Evolutionary conservation across 1,284 basidiomycete species (phyloP), one percentile per base, ranked within the genome.

Genomic region (Polyporus tsugae): DNA sequence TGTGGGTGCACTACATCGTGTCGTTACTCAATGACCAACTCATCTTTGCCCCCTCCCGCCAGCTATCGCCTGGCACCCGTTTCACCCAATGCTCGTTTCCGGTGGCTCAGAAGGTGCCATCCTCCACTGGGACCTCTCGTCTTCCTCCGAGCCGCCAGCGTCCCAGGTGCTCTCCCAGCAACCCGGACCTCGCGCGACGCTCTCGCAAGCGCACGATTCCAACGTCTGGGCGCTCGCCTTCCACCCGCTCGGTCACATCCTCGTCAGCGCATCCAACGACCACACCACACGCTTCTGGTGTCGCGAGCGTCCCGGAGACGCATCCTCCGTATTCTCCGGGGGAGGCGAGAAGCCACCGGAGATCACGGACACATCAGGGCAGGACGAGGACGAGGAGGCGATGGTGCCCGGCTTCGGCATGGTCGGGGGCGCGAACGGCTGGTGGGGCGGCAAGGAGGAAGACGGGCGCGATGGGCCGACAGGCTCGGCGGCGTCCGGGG

Each of bases 261-360:
- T 99, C 71, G 96, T 93, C 72, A 92, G 89, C 66, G 98, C 94
- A 10, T 95, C 93, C 39, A 99, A 98, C 82, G 97, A 99, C 83
- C 96, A 98, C 80, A 98, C 97, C 13, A 98, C 97, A 17, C 89
- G 97, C 15, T 99, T 99, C 86, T 99, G 98, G 97, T 92, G 92
- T 65, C 89, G 97, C 63, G 93, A 95, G 73, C 85, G 92, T 59
- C 96, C 90, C 0, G 94, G 94, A 35, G 93, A 94, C 74, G 84
- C 85, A 0, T 83, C 85, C 11, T 88, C 86, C 49, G 91, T 91
- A 42, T 93, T 92, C 79, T 87, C 87, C 0, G 90, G 88, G 7
- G 91, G 91, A 6, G 92, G 92, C 25, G 91, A 92, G 82, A 93
- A 93, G 79, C 93, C 92, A 19, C 91, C 89, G 0, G 89, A 87